phyloP scores from a whole-genome alignment of 768 basidiomycete genomes.

The Termitomyces eurrhizus region DNA sequence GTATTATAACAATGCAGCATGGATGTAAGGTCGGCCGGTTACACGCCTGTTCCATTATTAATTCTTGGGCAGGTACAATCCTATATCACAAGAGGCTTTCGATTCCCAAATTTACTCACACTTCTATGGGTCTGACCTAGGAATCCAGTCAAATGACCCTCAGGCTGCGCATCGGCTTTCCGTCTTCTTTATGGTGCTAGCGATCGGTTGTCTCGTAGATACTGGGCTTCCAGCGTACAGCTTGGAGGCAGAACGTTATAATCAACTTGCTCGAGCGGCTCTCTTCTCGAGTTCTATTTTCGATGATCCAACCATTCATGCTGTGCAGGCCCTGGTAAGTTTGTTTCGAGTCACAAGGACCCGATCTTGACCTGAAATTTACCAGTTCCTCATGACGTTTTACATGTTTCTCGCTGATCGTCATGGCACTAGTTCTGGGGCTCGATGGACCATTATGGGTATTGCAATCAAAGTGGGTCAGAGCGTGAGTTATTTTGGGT shows the following conservation, averaged over 20 bases:
- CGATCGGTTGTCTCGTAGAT: slow-evolving; percentile 64
- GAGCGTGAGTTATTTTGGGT: slow-evolving; percentile 45
- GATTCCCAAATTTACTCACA: slow-evolving; percentile 54
- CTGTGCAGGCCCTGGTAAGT: slow-evolving; percentile 64
- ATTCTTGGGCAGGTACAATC: slow-evolving; percentile 54
- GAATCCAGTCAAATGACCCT: slow-evolving; percentile 45
- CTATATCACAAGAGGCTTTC: slow-evolving; percentile 56
- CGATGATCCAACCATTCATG: slow-evolving; percentile 63
- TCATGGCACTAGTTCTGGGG: slow-evolving; percentile 60
- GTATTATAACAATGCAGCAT: slow-evolving; percentile 63
- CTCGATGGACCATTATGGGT: slow-evolving; percentile 67
- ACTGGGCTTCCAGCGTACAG: slow-evolving; percentile 52
- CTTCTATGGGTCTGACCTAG: slow-evolving; percentile 48
- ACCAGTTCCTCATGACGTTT: slow-evolving; percentile 64
- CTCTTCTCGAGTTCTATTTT: slow-evolving; percentile 63
- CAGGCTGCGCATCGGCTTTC: slow-evolving; percentile 57
- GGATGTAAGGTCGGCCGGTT: slow-evolving; percentile 53
- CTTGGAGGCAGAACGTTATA: slow-evolving; percentile 67
- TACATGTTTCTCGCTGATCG: slow-evolving; percentile 68
- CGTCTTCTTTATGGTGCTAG: slow-evolving; percentile 62
- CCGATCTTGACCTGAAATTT: slow-evolving; percentile 6
- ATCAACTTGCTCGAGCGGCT: slow-evolving; percentile 62
- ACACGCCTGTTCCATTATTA: background rate
- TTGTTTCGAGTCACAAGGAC: slow-evolving; percentile 8
- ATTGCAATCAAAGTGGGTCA: slow-evolving; percentile 68